phyloP scores from a whole-genome alignment of 176 grass and related monocot species.

The Pharus latifolius region DNA sequence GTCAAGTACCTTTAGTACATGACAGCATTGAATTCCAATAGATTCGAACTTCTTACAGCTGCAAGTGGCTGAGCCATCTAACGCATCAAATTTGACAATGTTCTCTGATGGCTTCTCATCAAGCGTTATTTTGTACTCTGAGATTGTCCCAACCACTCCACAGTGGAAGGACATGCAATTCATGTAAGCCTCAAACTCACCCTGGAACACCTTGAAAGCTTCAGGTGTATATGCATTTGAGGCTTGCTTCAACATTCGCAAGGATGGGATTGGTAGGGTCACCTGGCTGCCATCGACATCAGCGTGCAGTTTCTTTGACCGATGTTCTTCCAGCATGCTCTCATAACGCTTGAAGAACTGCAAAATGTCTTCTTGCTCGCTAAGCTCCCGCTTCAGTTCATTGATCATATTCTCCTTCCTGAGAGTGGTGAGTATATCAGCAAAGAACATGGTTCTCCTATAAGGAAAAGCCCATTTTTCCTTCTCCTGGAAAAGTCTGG shows the following conservation, averaged over 20 bases:
- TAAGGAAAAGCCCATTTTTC: slow-evolving; percentile 82
- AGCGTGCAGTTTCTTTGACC: slow-evolving; percentile 55
- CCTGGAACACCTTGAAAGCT: slow-evolving; percentile 72
- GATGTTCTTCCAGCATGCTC: slow-evolving; percentile 54
- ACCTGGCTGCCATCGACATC: slow-evolving; percentile 48
- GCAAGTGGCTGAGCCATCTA: slow-evolving; percentile 62
- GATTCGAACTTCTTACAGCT: slow-evolving; percentile 78
- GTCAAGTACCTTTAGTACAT: slow-evolving; percentile 82
- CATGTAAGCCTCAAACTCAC: slow-evolving; percentile 87
- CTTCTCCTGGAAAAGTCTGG: slow-evolving; percentile 39
- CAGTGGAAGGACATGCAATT: slow-evolving; percentile 70
- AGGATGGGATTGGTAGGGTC: slow-evolving; percentile 55
- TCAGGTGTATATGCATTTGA: slow-evolving; percentile 74
- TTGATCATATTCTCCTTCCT: slow-evolving; percentile 63
- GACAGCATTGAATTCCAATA: slow-evolving; percentile 69
- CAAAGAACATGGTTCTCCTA: slow-evolving; percentile 44
- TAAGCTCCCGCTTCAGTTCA: slow-evolving; percentile 50
- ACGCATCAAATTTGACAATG: slow-evolving; percentile 60
- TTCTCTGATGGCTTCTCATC: slow-evolving; percentile 61
- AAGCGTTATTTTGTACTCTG: slow-evolving; percentile 64
- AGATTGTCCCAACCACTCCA: slow-evolving; percentile 36
- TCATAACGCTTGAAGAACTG: slow-evolving; percentile 67
- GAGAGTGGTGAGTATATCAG: slow-evolving; percentile 67
- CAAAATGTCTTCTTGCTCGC: slow-evolving; percentile 65
- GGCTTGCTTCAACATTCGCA: slow-evolving; percentile 65